Evolutionary conservation across 1,284 basidiomycete genomes (phyloP).

Genomic region (Microbotryum intermedium): DNA sequence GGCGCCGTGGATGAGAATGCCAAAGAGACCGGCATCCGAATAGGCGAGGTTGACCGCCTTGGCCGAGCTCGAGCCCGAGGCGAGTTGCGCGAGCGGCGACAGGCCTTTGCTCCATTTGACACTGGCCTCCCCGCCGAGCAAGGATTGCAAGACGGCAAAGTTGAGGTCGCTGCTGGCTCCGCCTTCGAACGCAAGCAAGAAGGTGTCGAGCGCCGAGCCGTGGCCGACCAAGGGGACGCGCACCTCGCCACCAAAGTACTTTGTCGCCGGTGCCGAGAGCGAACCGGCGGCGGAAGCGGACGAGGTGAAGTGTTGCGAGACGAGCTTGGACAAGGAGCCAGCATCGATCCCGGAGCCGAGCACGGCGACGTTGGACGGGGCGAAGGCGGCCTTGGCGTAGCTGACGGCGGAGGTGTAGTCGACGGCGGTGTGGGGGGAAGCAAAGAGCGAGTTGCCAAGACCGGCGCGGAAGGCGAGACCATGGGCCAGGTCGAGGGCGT

Average conservation of each 20-base stretch:
- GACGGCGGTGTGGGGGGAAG: constrained; percentile 58
- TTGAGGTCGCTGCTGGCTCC: constrained; percentile 55
- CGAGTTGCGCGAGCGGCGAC: constrained; percentile 54
- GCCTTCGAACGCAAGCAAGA: constrained; percentile 36
- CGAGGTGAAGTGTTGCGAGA: constrained; percentile 58
- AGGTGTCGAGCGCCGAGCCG: constrained; percentile 44
- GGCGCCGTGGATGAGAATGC: constrained; percentile 59
- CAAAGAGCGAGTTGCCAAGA: constrained; percentile 79
- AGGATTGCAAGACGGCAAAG: constrained; percentile 64
- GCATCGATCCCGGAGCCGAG: constrained; percentile 76
- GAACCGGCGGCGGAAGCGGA: constrained; percentile 38
- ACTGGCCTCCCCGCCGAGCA: constrained; percentile 58
- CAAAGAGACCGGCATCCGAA: constrained; percentile 79
- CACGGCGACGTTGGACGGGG: constrained; percentile 64
- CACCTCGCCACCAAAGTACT: constrained; percentile 79
- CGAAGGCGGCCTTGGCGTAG: constrained; percentile 63
- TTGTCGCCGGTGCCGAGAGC: constrained; percentile 45
- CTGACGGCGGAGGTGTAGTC: constrained; percentile 56
- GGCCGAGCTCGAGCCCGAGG: constrained; percentile 46
- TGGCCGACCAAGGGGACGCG: constrained; percentile 65
- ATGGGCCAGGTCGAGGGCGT: constrained; percentile 75
- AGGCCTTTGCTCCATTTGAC: constrained; percentile 76
- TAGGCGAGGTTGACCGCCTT: constrained; percentile 71
- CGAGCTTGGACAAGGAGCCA: constrained; percentile 57
- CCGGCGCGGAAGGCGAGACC: constrained; percentile 80